phyloP scores from a whole-genome alignment of 1,284 basidiomycete genomes.

The Pholiota adiposa region DNA sequence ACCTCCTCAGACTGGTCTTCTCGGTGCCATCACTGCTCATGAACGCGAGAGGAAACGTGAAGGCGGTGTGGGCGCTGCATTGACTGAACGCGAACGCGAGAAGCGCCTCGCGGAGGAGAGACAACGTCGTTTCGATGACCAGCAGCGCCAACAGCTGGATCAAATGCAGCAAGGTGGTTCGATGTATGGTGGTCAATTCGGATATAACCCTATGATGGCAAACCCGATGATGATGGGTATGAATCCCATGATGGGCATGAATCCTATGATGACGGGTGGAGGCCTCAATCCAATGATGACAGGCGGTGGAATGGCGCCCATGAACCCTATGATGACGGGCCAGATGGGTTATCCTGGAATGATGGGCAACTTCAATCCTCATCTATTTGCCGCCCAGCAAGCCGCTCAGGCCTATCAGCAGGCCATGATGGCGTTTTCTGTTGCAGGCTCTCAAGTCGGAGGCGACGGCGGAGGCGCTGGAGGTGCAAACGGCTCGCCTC shows the following conservation, averaged over 20 bases:
- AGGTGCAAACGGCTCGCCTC: constrained; percentile 23
- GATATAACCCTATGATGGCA: constrained; percentile 62
- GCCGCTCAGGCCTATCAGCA: constrained; percentile 90
- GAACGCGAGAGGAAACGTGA: constrained; percentile 94
- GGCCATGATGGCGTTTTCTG: constrained; percentile 88
- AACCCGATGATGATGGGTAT: constrained; percentile 48
- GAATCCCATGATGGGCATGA: constrained; percentile 60
- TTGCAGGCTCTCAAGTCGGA: constrained; percentile 75
- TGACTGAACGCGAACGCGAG: constrained; percentile 95
- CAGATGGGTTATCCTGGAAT: constrained; percentile 66
- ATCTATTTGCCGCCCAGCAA: constrained; percentile 90
- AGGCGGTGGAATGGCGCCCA: constrained; percentile 39
- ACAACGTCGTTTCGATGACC: constrained; percentile 89
- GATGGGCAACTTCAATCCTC: constrained; percentile 74
- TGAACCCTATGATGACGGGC: constrained; percentile 52
- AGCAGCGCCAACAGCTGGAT: constrained; percentile 87
- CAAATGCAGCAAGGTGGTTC: constrained; percentile 79
- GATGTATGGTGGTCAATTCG: constrained; percentile 63
- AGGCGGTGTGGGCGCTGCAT: constrained; percentile 90
- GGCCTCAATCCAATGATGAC: constrained; percentile 56
- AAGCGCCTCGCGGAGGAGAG: constrained; percentile 89
- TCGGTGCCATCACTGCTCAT: constrained; percentile 95
- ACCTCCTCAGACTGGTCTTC: constrained; percentile 92
- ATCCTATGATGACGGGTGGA: constrained; percentile 52
- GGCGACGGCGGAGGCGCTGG: constrained; percentile 43